These are phyloP conservation scores for Fusarium mundagurra DNA, from an alignment of 2,329 filamentous ascomycete genomes.

Conservation along the genomic window DNA sequence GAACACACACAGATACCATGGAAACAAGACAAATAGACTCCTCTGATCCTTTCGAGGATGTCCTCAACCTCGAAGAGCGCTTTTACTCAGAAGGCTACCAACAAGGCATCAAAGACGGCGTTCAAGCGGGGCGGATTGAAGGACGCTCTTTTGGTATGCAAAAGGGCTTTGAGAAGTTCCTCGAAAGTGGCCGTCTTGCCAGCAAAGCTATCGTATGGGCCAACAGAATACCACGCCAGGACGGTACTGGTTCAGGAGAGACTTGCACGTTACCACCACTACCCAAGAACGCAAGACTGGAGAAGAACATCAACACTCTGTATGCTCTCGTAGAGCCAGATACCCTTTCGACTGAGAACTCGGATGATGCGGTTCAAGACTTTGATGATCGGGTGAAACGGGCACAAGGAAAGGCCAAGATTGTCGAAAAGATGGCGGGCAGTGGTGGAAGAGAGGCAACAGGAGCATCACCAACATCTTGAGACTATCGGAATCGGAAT, in stretches of 20 bases:
- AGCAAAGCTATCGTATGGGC: slow-evolving; percentile 87
- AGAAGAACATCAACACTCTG: slow-evolving; percentile 79
- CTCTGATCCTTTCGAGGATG: slow-evolving; percentile 64
- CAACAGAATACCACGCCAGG: slow-evolving; percentile 64
- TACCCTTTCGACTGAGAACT: slow-evolving; percentile 82
- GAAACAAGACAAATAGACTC: slow-evolving; percentile 39
- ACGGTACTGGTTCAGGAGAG: neutral
- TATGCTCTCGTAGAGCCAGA: slow-evolving; percentile 82
- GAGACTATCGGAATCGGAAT: neutral
- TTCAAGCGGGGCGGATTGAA: slow-evolving; percentile 82
- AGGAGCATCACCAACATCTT: slow-evolving; percentile 6
- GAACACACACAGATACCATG: slow-evolving; percentile 9
- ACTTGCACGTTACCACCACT: slow-evolving; percentile 52
- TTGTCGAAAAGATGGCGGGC: slow-evolving; percentile 77
- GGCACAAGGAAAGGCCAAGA: slow-evolving; percentile 83
- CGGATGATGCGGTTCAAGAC: slow-evolving; percentile 88
- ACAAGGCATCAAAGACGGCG: slow-evolving; percentile 79
- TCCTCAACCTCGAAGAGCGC: slow-evolving; percentile 69
- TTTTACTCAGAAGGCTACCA: slow-evolving; percentile 88
- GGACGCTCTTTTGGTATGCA: slow-evolving; percentile 90
- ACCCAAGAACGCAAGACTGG: slow-evolving; percentile 70
- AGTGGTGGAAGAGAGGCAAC: slow-evolving; percentile 34
- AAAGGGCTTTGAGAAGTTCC: slow-evolving; percentile 93
- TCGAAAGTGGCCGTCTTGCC: slow-evolving; percentile 80
- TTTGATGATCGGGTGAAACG: slow-evolving; percentile 90